Evolutionary conservation across 805 yeast genomes (phyloP).

Genomic region (Saturnispora serradocipensis): DNA sequence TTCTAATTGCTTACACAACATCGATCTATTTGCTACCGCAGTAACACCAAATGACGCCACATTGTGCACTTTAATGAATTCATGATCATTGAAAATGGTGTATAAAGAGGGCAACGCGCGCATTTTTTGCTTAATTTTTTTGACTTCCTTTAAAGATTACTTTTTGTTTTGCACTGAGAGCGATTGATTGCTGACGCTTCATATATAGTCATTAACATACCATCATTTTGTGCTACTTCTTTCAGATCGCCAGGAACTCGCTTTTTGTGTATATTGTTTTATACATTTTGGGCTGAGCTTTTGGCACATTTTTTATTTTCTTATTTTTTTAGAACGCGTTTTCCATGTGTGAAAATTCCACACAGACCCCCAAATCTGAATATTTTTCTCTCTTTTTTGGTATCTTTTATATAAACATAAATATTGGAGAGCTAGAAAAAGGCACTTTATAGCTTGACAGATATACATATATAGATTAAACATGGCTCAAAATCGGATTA

Average conservation of each 20-base stretch:
- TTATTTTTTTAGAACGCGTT: background rate
- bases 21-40: too few species aligned
- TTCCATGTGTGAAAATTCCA: background rate
- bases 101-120: too few species aligned
- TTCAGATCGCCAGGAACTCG: background rate
- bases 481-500: background rate
- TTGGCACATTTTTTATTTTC: background rate
- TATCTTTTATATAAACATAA: background rate
- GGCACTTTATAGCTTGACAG: background rate
- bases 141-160: too few species aligned
- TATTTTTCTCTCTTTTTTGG: background rate
- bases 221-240: too few species aligned
- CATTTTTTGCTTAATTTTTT: too few species aligned
- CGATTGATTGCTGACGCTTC: too few species aligned
- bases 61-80: too few species aligned
- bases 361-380: background rate
- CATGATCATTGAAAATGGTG: too few species aligned
- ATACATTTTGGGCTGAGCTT: background rate
- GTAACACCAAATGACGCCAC: too few species aligned
- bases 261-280: background rate
- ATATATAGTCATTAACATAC: too few species aligned
- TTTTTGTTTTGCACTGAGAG: too few species aligned
- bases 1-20: too few species aligned
- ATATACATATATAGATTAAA: background rate
- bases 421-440: background rate